These are phyloP conservation scores for Oehlia diaphana DNA, from an alignment of 192 early-diverging fungal genomes.

Conservation along the genomic window DNA sequence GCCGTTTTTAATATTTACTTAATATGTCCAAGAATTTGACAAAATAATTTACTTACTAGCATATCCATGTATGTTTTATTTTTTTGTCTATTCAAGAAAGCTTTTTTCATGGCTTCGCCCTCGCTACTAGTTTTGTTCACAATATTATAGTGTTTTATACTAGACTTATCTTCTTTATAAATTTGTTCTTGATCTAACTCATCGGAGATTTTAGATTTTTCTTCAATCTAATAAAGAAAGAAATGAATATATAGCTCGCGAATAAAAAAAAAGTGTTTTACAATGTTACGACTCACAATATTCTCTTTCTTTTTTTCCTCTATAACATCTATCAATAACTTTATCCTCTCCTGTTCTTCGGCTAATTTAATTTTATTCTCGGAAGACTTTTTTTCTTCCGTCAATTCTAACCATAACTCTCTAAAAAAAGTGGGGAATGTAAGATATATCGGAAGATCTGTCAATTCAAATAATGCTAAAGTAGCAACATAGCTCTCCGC, in stretches of 20 bases:
- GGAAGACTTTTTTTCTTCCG: constrained; percentile 37
- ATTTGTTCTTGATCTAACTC: neutral
- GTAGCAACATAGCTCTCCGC: constrained; percentile 56
- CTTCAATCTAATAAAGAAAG: neutral
- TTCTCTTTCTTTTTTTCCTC: neutral
- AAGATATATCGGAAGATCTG: constrained; percentile 51
- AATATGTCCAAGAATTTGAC: too few relatives aligned
- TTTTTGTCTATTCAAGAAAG: constrained; percentile 1
- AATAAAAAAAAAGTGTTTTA: neutral
- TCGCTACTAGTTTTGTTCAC: neutral
- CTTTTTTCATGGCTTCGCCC: neutral
- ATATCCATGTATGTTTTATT: neutral
- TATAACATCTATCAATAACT: constrained; percentile 33
- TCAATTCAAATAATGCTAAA: constrained; percentile 47
- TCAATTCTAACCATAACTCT: constrained; percentile 61
- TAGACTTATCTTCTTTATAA: neutral
- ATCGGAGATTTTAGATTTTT: neutral
- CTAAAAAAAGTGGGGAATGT: constrained; percentile 57
- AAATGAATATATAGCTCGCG: neutral
- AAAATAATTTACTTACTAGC: neutral
- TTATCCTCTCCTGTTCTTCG: constrained; percentile 33
- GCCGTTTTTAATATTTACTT: neutral
- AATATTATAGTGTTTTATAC: neutral
- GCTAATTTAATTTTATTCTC: constrained; percentile 35
- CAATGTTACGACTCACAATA: neutral